A percentile compares a stretch with the other conserved stretches of the same genome.
Evolutionary conservation across 2,329 filamentous ascomycete genomes (phyloP).

Genomic region (Trichoderma atrobrunneum): DNA sequence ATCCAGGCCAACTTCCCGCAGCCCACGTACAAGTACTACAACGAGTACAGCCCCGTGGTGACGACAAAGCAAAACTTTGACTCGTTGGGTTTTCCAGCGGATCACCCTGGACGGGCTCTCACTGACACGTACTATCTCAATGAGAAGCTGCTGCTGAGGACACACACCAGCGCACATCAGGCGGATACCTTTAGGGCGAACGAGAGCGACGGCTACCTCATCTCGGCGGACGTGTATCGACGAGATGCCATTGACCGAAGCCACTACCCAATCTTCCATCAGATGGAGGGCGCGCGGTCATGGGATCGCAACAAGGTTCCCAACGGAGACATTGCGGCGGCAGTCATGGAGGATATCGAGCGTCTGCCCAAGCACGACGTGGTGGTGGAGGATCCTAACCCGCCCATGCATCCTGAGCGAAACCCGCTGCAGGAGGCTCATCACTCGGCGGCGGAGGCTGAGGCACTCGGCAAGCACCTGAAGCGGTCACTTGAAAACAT

Average conservation of each 20-base stretch:
- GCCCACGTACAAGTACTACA: conserved; percentile 72
- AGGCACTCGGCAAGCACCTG: conserved; percentile 78
- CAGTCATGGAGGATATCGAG: conserved; percentile 68
- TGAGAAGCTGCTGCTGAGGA: conserved; percentile 75
- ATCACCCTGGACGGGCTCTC: conserved; percentile 82
- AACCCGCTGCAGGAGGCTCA: conserved; percentile 77
- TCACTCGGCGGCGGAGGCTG: conserved; percentile 73
- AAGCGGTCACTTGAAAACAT: conserved; percentile 87
- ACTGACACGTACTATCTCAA: conserved; percentile 98
- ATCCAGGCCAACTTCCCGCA: conserved; percentile 84
- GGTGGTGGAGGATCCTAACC: conserved; percentile 79
- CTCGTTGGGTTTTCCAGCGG: conserved; percentile 83
- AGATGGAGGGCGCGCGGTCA: conserved; percentile 92
- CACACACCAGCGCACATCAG: conserved; percentile 94
- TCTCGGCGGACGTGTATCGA: conserved; percentile 92
- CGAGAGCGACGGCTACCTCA: conserved; percentile 75
- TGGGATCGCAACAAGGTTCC: conserved; percentile 71
- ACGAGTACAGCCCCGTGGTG: conserved; percentile 78
- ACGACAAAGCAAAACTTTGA: conserved; percentile 89
- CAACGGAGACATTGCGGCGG: conserved; percentile 57
- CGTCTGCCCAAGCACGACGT: conserved; percentile 71
- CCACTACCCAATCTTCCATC: conserved; percentile 96
- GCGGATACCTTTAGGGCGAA: conserved; percentile 74
- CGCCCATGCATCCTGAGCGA: conserved; percentile 69
- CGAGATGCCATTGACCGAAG: conserved; percentile 91